Evolutionary conservation across 148 eudicot genomes (phyloP), one percentile per base, ranked within the genome.

Genomic region (Gaultheria prostrata): DNA sequence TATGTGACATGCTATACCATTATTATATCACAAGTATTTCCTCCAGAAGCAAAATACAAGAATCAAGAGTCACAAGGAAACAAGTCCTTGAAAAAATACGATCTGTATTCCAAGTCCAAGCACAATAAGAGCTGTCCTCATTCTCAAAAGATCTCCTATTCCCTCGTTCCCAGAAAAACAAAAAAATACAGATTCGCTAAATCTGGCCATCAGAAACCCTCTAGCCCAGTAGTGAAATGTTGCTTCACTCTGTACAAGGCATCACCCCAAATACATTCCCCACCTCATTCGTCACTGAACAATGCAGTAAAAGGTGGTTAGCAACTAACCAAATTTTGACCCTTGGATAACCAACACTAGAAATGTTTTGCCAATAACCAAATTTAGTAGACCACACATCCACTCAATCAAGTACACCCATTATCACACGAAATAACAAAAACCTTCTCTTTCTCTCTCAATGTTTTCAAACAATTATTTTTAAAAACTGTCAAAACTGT

Each of bases 131-230:
- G 30, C 69, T 61, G 69, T n/a, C 10, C 13, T 61, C 69, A 24
- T 63, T 63, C 70, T 63, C 32, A 63, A 10, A 63, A 63, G n/a
- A n/a, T 59, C 67, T 63, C 70, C 26, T 61, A 63, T 63, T 63
- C 70, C 15, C 15, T 24, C 14, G 5, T 63, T 63, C 30, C 32
- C 70, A 63, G 14, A 24, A 63, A 63, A 24, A 63, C 26, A 5
- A 63, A 63, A 63, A 39, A 24, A 61, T 21, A 57, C 11, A 63
- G 32, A 63, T 30, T 24, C 70, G 1, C 70, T n/a, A 63, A 63
- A 63, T 63, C 30, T 63, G 30, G 32, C 30, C 70, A 3, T 24
- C 70, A 63, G 13, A 10, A 63, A 63, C 70, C 70, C 70, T 59
- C 67, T 21, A 59, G 67, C 67, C 65, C 26, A 59, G 65, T 59